These are phyloP conservation scores for Endoconidiophora laricicola DNA, from an alignment of 2,329 filamentous ascomycete species.

Conservation along the genomic window DNA sequence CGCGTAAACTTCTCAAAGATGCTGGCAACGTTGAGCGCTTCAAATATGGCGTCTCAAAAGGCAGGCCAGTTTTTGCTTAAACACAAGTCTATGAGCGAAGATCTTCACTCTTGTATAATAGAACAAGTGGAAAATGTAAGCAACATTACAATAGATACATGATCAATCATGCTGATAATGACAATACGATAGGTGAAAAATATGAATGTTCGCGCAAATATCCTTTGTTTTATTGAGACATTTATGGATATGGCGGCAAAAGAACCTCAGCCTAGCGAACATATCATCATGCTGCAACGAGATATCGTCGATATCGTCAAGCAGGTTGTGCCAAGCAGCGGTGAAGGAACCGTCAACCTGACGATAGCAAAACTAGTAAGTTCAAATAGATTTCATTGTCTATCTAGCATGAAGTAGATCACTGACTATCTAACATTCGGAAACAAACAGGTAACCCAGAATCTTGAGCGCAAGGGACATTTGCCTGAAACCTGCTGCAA, in stretches of 20 bases:
- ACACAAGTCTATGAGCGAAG: conserved; percentile 88
- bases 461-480: conserved; percentile 53
- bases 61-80: conserved; percentile 89
- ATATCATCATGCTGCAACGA: conserved; percentile 84
- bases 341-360: conserved; percentile 80
- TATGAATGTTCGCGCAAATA: conserved; percentile 95
- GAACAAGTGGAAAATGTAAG: conserved; percentile 77
- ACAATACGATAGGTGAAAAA: conserved; percentile 42
- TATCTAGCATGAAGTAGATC: background rate
- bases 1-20: conserved; percentile 91
- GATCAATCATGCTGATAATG: no score
- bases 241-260: conserved; percentile 74
- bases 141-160: conserved; percentile 1
- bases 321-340: conserved; percentile 73
- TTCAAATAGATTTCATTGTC: background rate
- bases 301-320: conserved; percentile 88
- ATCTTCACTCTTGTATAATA: conserved; percentile 90
- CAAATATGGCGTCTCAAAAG: conserved; percentile 75
- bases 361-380: conserved; percentile 73
- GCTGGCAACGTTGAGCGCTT: conserved; percentile 80
- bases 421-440: conserved; percentile 1
- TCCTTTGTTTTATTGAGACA: conserved; percentile 97
- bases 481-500: conserved; percentile 56
- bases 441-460: conserved; percentile 41
- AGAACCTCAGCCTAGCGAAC: conserved; percentile 54